A percentile compares a stretch with the other conserved stretches of the same genome.
Evolutionary conservation across 352 stramenopile genomes (phyloP).

Genomic region (Globisporangium heterothallicum): DNA sequence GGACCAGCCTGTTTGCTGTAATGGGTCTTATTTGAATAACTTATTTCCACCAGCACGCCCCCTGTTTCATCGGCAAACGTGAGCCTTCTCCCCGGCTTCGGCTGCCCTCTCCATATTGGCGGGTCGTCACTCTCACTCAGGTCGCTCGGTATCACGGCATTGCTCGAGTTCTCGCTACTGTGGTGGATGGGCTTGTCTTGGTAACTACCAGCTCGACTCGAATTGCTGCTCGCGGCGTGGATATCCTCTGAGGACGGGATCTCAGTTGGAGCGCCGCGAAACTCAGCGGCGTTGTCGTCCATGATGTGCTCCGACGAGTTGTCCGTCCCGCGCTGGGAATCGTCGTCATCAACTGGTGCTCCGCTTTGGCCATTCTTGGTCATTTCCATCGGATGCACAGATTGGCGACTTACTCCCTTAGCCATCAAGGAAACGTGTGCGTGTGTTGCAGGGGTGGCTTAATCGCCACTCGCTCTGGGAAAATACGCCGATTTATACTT

Average conservation of each 20-base stretch:
- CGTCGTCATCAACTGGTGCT: not conserved
- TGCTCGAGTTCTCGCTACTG: not conserved
- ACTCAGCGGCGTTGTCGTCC: slow-evolving; percentile 9
- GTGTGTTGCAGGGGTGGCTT: slow-evolving; percentile 2
- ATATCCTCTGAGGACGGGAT: not conserved
- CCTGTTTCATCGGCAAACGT: slow-evolving; percentile 67
- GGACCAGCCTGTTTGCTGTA: slow-evolving; percentile 69
- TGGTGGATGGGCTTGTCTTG: not conserved
- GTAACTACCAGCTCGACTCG: not conserved
- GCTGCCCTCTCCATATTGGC: slow-evolving; percentile 1
- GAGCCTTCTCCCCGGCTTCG: slow-evolving; percentile 29
- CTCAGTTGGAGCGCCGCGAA: not conserved
- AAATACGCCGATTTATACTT: not conserved
- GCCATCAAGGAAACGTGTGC: slow-evolving; percentile 30
- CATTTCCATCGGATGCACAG: slow-evolving; percentile 59
- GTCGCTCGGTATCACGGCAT: slow-evolving; percentile 4
- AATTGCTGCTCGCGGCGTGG: not conserved
- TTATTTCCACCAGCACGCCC: slow-evolving; percentile 52
- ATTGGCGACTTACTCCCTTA: slow-evolving; percentile 57
- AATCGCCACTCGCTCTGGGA: slow-evolving; percentile 1
- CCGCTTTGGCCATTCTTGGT: slow-evolving; percentile 14
- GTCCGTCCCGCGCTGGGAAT: slow-evolving; percentile 1
- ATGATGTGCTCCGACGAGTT: not conserved
- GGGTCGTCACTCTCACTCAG: slow-evolving; percentile 16
- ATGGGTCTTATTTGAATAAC: slow-evolving; percentile 66